phyloP scores from a whole-genome alignment of 2,329 filamentous ascomycete genomes.

The Pseudogymnoascus destructans region DNA sequence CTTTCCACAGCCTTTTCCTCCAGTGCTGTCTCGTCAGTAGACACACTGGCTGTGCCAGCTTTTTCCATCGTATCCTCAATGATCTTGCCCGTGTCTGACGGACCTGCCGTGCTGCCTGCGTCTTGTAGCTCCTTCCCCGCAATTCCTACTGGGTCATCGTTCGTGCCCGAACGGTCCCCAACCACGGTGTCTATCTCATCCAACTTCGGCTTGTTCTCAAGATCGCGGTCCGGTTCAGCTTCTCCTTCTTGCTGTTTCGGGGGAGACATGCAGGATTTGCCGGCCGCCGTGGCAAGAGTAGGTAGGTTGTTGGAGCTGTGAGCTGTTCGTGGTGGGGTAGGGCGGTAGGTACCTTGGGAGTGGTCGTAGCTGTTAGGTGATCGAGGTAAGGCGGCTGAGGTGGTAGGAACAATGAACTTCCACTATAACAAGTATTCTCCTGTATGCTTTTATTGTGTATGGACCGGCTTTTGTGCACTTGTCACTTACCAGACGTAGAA shows the following conservation, averaged over 20 bases:
- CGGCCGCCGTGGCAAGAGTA: not conserved
- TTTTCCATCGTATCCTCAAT: not conserved
- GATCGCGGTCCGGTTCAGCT: conserved; percentile 6
- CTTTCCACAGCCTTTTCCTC: not conserved
- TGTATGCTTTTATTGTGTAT: not conserved
- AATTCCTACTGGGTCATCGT: not conserved
- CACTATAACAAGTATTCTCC: not conserved
- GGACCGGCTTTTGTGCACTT: not conserved
- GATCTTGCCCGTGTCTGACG: not conserved
- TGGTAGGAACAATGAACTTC: not conserved
- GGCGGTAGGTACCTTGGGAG: not conserved
- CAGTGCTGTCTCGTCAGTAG: not conserved
- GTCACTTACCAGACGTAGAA: conserved; percentile 4
- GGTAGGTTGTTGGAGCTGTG: not conserved
- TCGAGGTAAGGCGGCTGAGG: not conserved
- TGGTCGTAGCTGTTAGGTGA: not conserved
- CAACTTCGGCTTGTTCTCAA: not conserved
- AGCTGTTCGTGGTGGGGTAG: conserved; percentile 5
- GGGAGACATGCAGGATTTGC: conserved; percentile 5
- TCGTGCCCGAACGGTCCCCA: not conserved
- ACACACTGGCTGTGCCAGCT: not conserved
- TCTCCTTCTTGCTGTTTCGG: conserved; percentile 7
- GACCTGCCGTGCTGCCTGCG: not conserved
- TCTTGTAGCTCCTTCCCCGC: not conserved
- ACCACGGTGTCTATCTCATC: not conserved